Evolutionary conservation across 2,329 filamentous ascomycete species (phyloP).

Genomic region (Albophoma yamanashiensis): DNA sequence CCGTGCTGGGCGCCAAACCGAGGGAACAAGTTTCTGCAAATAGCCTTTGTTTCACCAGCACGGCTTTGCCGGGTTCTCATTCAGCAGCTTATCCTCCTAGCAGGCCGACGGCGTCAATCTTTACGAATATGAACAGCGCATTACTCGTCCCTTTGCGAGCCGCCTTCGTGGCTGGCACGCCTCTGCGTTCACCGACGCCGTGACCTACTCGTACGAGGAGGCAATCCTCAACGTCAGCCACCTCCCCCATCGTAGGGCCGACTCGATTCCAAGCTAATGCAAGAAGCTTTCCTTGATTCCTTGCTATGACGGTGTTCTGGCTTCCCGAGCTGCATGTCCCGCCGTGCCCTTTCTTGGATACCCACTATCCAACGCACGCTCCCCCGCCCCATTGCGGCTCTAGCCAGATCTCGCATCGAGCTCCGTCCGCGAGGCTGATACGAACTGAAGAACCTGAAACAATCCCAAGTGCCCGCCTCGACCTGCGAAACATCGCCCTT

Average conservation of each 20-base stretch:
- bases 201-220: neutral
- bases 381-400: conserved; percentile 1
- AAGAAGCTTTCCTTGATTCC: neutral
- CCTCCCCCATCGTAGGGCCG: neutral
- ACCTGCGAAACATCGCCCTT: conserved; percentile 4
- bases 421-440: conserved; percentile 7
- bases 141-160: too few species aligned
- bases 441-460: conserved; percentile 9
- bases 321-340: neutral
- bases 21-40: neutral
- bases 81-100: neutral
- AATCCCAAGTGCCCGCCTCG: conserved; percentile 1
- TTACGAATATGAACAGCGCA: too few species aligned
- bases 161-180: neutral
- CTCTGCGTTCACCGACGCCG: neutral
- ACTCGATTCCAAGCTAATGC: neutral
- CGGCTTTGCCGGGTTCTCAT: neutral
- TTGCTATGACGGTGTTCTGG: neutral
- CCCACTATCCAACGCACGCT: neutral
- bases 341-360: neutral
- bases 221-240: neutral
- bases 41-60: neutral
- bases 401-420: conserved; percentile 5
- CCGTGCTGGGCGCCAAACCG: neutral
- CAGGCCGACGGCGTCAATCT: neutral